Conservation (phyloP, 1,139 yeast species). For the Geotrichum reessii region DNA sequence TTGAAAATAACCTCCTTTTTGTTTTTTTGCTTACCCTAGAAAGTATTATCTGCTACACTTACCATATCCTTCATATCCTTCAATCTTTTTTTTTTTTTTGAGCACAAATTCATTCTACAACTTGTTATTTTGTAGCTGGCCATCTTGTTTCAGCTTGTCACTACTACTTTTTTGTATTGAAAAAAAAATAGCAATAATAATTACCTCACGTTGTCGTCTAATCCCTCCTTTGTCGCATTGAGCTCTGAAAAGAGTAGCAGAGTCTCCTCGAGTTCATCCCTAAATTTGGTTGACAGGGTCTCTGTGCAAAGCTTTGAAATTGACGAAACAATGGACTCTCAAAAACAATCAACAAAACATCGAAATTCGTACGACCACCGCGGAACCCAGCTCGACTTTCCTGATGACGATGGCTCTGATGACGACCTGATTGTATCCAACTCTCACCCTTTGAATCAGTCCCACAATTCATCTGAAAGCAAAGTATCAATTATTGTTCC, state of each 20-base stretch:
- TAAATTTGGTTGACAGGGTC: background rate
- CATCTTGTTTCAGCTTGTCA: background rate
- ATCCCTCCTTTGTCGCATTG: slow-evolving; percentile 9
- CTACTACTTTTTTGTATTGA: too few relatives aligned
- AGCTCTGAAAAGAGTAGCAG: slow-evolving; percentile 2
- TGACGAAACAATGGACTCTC: slow-evolving; percentile 19
- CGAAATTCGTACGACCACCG: background rate
- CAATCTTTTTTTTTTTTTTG: too few relatives aligned
- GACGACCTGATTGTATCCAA: slow-evolving; percentile 16
- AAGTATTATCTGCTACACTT: background rate
- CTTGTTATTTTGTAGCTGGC: background rate
- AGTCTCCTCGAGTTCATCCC: background rate
- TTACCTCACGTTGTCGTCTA: slow-evolving; percentile 5
- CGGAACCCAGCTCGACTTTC: background rate
- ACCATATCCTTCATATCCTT: background rate
- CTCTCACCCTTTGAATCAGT: background rate
- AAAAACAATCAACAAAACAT: background rate
- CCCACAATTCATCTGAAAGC: background rate
- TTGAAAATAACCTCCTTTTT: background rate
- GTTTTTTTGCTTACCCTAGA: background rate
- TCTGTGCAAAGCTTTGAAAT: slow-evolving; percentile 20
- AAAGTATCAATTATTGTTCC: slow-evolving; percentile 18
- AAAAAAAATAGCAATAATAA: too few relatives aligned
- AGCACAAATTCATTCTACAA: background rate
- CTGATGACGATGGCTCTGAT: slow-evolving; percentile 3